Conservation (phyloP, 2,329 filamentous ascomycete species). For the Waltergamsia citrina region DNA sequence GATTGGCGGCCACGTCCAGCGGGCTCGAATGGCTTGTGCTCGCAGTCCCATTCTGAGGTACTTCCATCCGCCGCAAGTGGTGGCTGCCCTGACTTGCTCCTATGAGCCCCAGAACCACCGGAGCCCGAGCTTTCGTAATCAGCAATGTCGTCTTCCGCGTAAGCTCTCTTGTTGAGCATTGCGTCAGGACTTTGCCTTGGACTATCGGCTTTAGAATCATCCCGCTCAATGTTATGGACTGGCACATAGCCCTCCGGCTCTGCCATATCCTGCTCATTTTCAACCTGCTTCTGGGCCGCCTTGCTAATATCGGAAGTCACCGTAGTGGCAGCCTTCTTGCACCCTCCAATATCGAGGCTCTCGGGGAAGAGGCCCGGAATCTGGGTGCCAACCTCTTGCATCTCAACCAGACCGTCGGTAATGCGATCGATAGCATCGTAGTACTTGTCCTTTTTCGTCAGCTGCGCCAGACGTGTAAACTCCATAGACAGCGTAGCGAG, state of each 20-base stretch:
- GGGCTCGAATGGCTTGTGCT: conserved; percentile 47
- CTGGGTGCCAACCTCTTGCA: conserved; percentile 59
- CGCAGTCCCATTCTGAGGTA: conserved; percentile 36
- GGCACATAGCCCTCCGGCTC: conserved; percentile 17
- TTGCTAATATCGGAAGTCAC: conserved; percentile 17
- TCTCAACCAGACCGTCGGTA: conserved; percentile 67
- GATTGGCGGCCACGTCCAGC: conserved; percentile 32
- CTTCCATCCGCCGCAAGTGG: conserved; percentile 24
- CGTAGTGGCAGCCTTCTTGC: conserved; percentile 45
- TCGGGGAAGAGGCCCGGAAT: conserved; percentile 77
- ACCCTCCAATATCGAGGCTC: conserved; percentile 69
- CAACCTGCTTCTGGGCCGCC: conserved; percentile 23
- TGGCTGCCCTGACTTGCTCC: conserved; percentile 6
- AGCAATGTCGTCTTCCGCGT: too few species aligned
- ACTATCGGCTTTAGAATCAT: too few species aligned
- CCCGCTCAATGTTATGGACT: too few species aligned
- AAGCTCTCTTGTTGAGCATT: too few species aligned
- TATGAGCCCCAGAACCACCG: too few species aligned
- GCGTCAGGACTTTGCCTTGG: too few species aligned
- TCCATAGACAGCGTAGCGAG: conserved; percentile 76
- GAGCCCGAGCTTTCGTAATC: too few species aligned
- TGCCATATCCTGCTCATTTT: conserved; percentile 16
- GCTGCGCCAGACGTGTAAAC: conserved; percentile 79
- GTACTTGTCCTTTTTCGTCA: conserved; percentile 73
- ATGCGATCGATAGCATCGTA: conserved; percentile 86